A percentile compares a stretch with the other conserved stretches of the same genome.
Evolutionary conservation across 2,329 filamentous ascomycete species (phyloP).

Genomic region (Biscogniauxia mediterranea): DNA sequence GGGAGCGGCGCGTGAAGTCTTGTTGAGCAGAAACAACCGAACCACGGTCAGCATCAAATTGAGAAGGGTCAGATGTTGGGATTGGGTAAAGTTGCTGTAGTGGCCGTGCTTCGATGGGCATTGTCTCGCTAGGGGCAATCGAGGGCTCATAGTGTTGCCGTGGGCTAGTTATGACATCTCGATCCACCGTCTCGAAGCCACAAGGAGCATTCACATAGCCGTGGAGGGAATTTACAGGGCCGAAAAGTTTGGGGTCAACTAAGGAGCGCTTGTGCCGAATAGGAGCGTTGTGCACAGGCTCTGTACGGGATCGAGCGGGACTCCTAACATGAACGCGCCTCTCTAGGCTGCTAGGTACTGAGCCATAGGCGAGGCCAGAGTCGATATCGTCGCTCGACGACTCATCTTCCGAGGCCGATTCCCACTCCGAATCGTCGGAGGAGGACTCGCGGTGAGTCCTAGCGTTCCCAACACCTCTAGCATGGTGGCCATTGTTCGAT

Average conservation of each 20-base stretch:
- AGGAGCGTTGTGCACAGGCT: conserved; percentile 19
- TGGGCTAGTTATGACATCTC: conserved; percentile 20
- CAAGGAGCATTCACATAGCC: conserved; percentile 55
- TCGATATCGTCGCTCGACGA: conserved; percentile 42
- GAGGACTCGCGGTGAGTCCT: conserved; percentile 39
- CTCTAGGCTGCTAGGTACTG: conserved; percentile 22
- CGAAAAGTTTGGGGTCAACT: conserved; percentile 59
- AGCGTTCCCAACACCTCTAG: conserved; percentile 41
- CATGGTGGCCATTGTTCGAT: conserved; percentile 35
- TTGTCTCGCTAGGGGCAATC: conserved; percentile 35
- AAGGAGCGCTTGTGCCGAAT: conserved; percentile 41
- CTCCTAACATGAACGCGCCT: conserved; percentile 13
- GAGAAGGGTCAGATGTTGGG: conserved; percentile 62
- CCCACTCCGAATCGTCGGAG: conserved; percentile 53
- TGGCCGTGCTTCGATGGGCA: conserved; percentile 36
- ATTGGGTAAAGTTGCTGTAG: conserved; percentile 67
- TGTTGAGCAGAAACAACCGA: conserved; percentile 46
- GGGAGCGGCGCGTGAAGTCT: conserved; percentile 40
- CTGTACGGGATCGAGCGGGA: conserved; percentile 15
- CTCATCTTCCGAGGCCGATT: conserved; percentile 53
- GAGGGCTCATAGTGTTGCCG: conserved; percentile 38
- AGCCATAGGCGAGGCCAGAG: conserved; percentile 45
- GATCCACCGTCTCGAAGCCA: conserved; percentile 48
- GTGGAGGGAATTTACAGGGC: conserved; percentile 59
- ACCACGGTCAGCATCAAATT: conserved; percentile 56